phyloP scores from a whole-genome alignment of 768 basidiomycete genomes.

The Tulasnella sp. region DNA sequence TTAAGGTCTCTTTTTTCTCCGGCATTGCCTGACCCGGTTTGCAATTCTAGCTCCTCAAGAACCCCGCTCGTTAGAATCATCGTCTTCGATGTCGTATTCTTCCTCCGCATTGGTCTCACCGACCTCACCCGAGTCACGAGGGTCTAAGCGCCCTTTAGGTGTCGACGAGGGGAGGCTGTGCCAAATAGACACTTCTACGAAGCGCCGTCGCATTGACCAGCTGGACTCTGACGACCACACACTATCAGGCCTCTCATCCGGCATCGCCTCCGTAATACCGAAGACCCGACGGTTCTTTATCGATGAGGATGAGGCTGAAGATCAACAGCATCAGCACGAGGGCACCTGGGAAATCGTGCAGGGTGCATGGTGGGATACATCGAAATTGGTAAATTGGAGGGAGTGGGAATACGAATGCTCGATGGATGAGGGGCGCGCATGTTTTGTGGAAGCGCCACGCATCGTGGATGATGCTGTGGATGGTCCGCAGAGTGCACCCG shows the following conservation, averaged over 20 bases:
- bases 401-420: too few species aligned
- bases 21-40: too few species aligned
- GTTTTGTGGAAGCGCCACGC: too few species aligned
- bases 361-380: conserved; percentile 4
- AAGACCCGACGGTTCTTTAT: neutral
- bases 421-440: too few species aligned
- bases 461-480: too few species aligned
- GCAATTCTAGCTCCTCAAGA: neutral
- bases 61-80: neutral
- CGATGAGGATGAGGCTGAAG: neutral
- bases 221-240: too few species aligned
- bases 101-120: neutral
- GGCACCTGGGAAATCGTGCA: conserved; percentile 11
- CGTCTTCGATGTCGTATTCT: neutral
- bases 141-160: neutral
- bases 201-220: neutral
- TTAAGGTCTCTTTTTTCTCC: too few species aligned
- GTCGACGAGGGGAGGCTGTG: neutral
- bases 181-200: neutral
- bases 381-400: too few species aligned
- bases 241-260: neutral
- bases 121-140: conserved; percentile 1
- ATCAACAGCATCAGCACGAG: neutral
- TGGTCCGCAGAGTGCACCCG: neutral
- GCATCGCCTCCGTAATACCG: neutral